Evolutionary conservation across 441 rosid genomes (phyloP), one percentile per base, ranked within the genome.

Genomic region (Mallotus repandus): DNA sequence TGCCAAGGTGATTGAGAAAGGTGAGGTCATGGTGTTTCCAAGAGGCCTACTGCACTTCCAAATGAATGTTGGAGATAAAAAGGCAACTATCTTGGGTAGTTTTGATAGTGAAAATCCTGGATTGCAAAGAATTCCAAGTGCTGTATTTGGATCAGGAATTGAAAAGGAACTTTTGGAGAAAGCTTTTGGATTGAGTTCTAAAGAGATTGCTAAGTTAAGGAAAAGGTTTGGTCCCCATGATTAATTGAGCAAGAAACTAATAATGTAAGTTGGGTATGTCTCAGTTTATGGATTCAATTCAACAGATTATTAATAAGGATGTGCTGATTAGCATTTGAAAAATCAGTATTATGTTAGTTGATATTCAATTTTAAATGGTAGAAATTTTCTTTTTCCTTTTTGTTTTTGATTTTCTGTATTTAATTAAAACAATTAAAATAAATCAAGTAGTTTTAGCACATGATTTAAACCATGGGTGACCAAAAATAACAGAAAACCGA

Each of bases 21-120:
- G 96, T 54, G 91, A 91, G 14, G 85, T 87, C 29, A 89, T 91
- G 89, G 91, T 91, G 68, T 87, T 87, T 76, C 96, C 96, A 5
- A 88, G 74, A 77, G 97, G 94, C 15, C 80, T 88, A 13, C 76
- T 91, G 29, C 97, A 91, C 77, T 91, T 91, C 67, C 97, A 91
- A 68, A 88, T 86, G 92, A 91, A 91, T 74, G 80, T 88, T 4
- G 97, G 94, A 48, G 81, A 86, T 70, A 67, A 63, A 25, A 77
- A 81, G 55, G 97, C 89, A 3, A 85, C 94, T 6, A 78, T 91
- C 25, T 72, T 86, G 57, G 94, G 82, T 18, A 86, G 87, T 64
- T 82, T 89, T 53, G 77, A 88, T 64, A 89, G 94, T 77, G 87
- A 91, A 73, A 91, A 81, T 67, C 94, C 94, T 1, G 92, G 97